Evolutionary conservation across 2,329 filamentous ascomycete genomes (phyloP).

Genomic region (Eutypa lata): DNA sequence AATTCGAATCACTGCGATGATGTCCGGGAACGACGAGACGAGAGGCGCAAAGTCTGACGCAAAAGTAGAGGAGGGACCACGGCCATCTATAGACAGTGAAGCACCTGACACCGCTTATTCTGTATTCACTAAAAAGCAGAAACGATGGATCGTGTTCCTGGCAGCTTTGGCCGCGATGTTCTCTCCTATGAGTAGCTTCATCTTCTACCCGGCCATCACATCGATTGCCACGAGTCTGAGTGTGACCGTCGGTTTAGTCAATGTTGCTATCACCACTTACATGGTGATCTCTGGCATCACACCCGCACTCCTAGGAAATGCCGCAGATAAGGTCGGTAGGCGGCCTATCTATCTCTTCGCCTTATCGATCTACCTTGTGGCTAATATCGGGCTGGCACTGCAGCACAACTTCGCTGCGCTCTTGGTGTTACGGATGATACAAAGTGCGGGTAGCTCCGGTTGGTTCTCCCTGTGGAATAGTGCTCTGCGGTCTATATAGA

Average conservation of each 20-base stretch:
- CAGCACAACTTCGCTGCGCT: conserved; percentile 42
- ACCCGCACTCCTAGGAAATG: conserved; percentile 36
- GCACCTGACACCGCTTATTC: conserved; percentile 5
- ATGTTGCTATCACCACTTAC: conserved; percentile 24
- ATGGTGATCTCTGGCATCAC: conserved; percentile 41
- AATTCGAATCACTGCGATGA: too few relatives aligned
- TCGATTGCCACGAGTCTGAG: conserved; percentile 11
- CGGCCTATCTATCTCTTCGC: conserved; percentile 35
- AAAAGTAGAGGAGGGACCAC: not conserved
- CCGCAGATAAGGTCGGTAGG: conserved; percentile 36
- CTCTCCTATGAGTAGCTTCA: conserved; percentile 18
- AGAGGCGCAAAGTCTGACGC: not conserved
- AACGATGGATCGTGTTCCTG: conserved; percentile 17
- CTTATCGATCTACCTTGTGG: conserved; percentile 32
- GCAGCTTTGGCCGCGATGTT: conserved; percentile 17
- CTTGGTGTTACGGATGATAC: conserved; percentile 45
- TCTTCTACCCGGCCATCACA: conserved; percentile 19
- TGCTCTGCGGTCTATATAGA: too few relatives aligned
- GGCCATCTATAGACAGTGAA: not conserved
- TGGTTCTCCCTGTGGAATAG: not conserved
- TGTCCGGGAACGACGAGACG: not conserved
- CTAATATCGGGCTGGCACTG: conserved; percentile 40
- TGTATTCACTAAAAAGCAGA: conserved; percentile 9
- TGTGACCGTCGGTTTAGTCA: conserved; percentile 12
- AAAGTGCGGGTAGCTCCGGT: conserved; percentile 31